A percentile compares a stretch with the other conserved stretches of the same genome.
phyloP scores from a whole-genome alignment of 306 rosid species.

The Pyrus pyrifolia region DNA sequence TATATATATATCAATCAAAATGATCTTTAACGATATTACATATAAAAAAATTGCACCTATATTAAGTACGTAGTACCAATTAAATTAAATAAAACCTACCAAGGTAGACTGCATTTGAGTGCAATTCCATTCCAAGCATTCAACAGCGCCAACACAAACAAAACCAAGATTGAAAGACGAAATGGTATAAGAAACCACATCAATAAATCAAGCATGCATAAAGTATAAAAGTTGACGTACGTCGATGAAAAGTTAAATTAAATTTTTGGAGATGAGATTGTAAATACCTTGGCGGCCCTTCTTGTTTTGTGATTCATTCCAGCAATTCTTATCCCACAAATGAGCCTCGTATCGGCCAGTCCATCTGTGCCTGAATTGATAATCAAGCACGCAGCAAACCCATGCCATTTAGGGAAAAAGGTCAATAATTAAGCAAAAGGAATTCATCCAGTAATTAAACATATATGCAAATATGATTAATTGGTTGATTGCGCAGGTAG shows the following conservation, averaged over 20 bases:
- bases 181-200: background rate
- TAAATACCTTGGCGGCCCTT: slow-evolving; percentile 76
- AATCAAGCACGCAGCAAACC: no score
- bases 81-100: slow-evolving; percentile 31
- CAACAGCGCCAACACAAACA: background rate
- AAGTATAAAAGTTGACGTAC: background rate
- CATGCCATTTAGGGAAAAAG: no score
- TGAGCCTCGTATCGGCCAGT: slow-evolving; percentile 89
- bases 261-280: background rate
- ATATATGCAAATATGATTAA: background rate
- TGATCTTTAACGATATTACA: background rate
- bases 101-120: slow-evolving; percentile 51
- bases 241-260: background rate
- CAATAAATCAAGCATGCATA: background rate
- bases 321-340: slow-evolving; percentile 82
- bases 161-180: background rate
- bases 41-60: no score
- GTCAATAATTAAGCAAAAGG: background rate
- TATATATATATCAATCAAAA: background rate
- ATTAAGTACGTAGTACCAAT: background rate
- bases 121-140: background rate
- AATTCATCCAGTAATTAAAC: background rate
- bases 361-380: slow-evolving; percentile 57
- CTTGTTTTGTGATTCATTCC: slow-evolving; percentile 80
- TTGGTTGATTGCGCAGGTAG: background rate